Percentiles rank a stretch among this genome's conserved stretches.
These are phyloP conservation scores for Posidonia australis DNA, from an alignment of 106 monocot genomes.

Conservation along the genomic window DNA sequence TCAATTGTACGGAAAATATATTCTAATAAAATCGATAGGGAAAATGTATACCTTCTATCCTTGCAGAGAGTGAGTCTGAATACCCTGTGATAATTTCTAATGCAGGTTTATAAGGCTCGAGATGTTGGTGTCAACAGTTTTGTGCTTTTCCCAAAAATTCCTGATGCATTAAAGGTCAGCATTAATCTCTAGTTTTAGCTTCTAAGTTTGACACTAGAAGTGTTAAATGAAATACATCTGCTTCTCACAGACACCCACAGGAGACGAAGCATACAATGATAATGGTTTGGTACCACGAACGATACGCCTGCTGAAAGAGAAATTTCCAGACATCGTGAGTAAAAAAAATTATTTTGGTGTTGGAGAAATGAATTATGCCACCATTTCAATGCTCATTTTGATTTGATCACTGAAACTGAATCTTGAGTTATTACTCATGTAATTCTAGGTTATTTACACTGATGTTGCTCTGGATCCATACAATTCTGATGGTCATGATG, in stretches of 20 bases:
- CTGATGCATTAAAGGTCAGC: constrained; percentile 88
- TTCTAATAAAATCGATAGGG: not conserved
- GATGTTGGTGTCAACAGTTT: constrained; percentile 97
- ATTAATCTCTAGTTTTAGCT: not conserved
- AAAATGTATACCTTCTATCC: not conserved
- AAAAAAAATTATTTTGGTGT: not conserved
- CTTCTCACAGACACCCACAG: constrained; percentile 57
- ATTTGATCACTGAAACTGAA: not conserved
- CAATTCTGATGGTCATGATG: constrained; percentile 98
- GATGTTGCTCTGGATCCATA: constrained; percentile 99
- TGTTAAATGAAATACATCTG: constrained; percentile 1
- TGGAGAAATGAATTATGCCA: too few relatives aligned
- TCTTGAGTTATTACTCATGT: not conserved
- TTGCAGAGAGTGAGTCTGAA: not conserved
- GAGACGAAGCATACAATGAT: constrained; percentile 97
- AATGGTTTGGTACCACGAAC: constrained; percentile 91
- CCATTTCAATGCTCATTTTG: not conserved
- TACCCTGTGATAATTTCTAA: not conserved
- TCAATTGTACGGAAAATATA: not conserved
- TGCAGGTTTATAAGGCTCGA: constrained; percentile 84
- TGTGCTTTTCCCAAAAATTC: constrained; percentile 96
- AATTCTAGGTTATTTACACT: constrained; percentile 78
- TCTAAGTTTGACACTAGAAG: not conserved
- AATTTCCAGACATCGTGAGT: constrained; percentile 85
- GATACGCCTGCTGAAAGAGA: constrained; percentile 89